Base-by-base conservation (phyloP, 108 stramenopile species). In the Pseudonitzschia multiseries region DNA sequence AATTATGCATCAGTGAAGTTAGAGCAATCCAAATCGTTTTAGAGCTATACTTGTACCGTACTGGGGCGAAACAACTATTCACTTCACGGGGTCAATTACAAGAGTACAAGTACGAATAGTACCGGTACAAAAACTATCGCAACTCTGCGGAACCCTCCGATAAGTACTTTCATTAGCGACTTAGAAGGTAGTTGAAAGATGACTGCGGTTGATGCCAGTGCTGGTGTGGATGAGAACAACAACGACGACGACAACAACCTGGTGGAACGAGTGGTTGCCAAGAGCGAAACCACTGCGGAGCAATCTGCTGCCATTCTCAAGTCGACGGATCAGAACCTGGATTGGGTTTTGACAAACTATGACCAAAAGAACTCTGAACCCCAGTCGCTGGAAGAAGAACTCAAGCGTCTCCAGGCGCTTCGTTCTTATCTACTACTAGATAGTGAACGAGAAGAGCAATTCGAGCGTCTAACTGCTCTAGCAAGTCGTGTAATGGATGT, bases 381-480 rank as follows among this genome's bases (percentile, higher is more conserved):
- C 32, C 66, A 76, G 60, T 60, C 75, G 12, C 40, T 93, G 21
- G 82, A 87, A 60, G 73, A 79, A 22, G 93, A 93, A 71, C 66
- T 86, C 27, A 66, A 83, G 24, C 84, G 92, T 27, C 69, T 93
- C 20, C 74, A 80, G 75, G 78, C 69, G 1, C 69, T 93, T 54
- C 87, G 84, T 36, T 81, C 80, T 20, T 93, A 93, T 72, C 68
- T 72, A 1, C 81, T 92, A 42, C 65, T 95, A 54, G 91, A 90
- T 90, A 68, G 86, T 82, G 70, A 80, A 79, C 21, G 83, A 41
- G 79, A 93, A 73, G 66, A 73, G 28, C 74, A 81, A 29, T 81
- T 76, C 46, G 80, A 81, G 22, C 51, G 74, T 0, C 33, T 86
- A 26, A 82, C 85, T 17, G 65, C 53, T 40, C 56, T 82, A 14